phyloP scores from a whole-genome alignment of 768 basidiomycete genomes.

The Coprinellus micaceus region DNA sequence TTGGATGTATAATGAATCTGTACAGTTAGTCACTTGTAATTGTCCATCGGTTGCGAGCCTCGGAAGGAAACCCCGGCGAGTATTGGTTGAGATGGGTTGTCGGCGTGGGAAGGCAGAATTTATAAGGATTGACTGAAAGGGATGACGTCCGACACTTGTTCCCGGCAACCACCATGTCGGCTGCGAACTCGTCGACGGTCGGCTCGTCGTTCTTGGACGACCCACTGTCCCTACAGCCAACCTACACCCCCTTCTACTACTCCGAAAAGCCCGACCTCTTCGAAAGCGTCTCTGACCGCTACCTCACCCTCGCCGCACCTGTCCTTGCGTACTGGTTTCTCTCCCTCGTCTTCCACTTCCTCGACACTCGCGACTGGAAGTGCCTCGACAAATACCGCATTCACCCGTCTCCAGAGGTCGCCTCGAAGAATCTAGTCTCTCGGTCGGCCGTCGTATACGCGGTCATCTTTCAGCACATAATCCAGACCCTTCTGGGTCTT shows the following conservation, averaged over 20 bases:
- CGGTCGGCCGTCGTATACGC: slow-evolving; percentile 69
- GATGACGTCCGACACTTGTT: too few relatives aligned
- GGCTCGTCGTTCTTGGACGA: slow-evolving; percentile 28
- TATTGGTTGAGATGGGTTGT: slow-evolving; percentile 7
- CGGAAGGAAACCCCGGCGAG: not conserved
- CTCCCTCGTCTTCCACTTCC: slow-evolving; percentile 73
- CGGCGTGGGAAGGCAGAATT: too few relatives aligned
- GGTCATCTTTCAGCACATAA: slow-evolving; percentile 79
- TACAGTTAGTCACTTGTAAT: not conserved
- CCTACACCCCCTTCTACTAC: slow-evolving; percentile 54
- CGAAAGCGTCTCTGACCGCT: slow-evolving; percentile 61
- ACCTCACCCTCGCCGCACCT: slow-evolving; percentile 70
- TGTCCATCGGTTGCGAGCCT: not conserved
- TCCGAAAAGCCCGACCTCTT: slow-evolving; percentile 43
- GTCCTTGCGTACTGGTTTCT: slow-evolving; percentile 81
- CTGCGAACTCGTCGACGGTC: slow-evolving; percentile 39
- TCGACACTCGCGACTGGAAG: slow-evolving; percentile 75
- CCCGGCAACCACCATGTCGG: slow-evolving; percentile 13
- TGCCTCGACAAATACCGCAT: slow-evolving; percentile 83
- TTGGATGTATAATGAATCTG: not conserved
- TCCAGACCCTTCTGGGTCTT: slow-evolving; percentile 78
- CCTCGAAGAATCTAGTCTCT: slow-evolving; percentile 69
- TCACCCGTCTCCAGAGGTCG: slow-evolving; percentile 82
- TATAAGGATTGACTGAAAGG: too few relatives aligned
- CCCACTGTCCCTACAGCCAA: slow-evolving; percentile 32